phyloP scores from a whole-genome alignment of 2,329 filamentous ascomycete genomes.

The Pezicula neosporulosa region DNA sequence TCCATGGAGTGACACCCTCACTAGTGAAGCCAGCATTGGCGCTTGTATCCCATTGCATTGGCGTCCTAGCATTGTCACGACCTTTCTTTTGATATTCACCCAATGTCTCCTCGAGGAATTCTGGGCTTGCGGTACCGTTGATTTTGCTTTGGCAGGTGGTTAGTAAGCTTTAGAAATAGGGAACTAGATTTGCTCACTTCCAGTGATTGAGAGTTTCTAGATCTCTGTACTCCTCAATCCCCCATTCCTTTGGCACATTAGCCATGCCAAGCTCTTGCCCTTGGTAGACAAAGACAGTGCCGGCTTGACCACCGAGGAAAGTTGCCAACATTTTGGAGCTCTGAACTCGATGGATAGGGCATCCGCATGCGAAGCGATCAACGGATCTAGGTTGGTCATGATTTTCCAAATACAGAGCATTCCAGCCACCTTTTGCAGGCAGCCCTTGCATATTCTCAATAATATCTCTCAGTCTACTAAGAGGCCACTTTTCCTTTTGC shows the following conservation, averaged over 20 bases:
- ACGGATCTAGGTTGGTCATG: constrained; percentile 52
- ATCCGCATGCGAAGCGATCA: constrained; percentile 40
- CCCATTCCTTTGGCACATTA: constrained; percentile 54
- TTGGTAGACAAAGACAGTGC: constrained; percentile 57
- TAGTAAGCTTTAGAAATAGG: constrained; percentile 17
- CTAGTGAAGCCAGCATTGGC: constrained; percentile 63
- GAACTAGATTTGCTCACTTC: constrained; percentile 22
- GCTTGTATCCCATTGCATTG: constrained; percentile 66
- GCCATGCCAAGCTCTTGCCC: constrained; percentile 58
- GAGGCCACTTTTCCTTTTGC: constrained; percentile 32
- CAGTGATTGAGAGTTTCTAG: constrained; percentile 55
- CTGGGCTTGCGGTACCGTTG: constrained; percentile 30
- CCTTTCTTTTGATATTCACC: constrained; percentile 53
- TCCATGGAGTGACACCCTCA: constrained; percentile 57
- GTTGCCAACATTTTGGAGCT: constrained; percentile 53
- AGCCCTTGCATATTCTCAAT: constrained; percentile 49
- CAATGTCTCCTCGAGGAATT: constrained; percentile 34
- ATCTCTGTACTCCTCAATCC: constrained; percentile 65
- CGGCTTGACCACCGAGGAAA: constrained; percentile 44
- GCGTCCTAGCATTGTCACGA: constrained; percentile 67
- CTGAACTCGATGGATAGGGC: constrained; percentile 35
- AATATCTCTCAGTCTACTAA: constrained; percentile 39
- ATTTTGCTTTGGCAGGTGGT: constrained; percentile 24
- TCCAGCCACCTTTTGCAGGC: constrained; percentile 50
- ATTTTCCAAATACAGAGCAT: constrained; percentile 54